Base-by-base conservation (phyloP, 345 rosid genomes). In the Rubroshorea leprosula region DNA sequence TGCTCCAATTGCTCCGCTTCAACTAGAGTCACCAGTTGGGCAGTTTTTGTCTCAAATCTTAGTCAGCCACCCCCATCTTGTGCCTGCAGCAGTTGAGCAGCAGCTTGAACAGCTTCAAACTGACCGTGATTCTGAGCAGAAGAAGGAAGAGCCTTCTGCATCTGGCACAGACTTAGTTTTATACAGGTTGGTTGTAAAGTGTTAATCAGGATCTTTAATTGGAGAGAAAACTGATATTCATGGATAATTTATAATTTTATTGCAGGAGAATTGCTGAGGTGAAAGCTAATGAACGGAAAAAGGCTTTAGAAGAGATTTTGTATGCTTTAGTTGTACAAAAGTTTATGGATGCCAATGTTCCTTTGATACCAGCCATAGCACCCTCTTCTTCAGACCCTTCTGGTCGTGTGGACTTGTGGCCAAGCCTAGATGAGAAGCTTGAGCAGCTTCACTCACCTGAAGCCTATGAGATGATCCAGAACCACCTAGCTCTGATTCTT, bases 391-490 rank as follows among this genome's bases (percentile, higher is more conserved):
- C 79, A 3, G 85, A 80, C 14, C 78, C 83, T 25, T 79, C 90
- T 6, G 88, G 82, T 55, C 76, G 58, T 11, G 87, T 85, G 46
- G 89, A 87, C 25, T 26, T 69, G 0, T 82, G 97, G 97, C 83
- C 92, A 1, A 74, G 71, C 62, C 76, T 89, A 68, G 88, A 76
- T 3, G 85, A 80, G 46, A 76, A 75, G 55, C 89, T 93, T 12
- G 82, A 82, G 74, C 68, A 54, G 29, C 92, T 93, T 66, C 99
- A 93, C 71, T 93, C 99, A 0, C 53, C 81, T 3, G 99, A 93
- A 67, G 92, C 96, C 44, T 83, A 76, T 49, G 97, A 93, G 74
- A 93, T 93, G 99, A 87, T 93, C 70, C 99, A 85, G 78, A 87
- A 83, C 72, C 99, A 93, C 68, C 68, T 93, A 25, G 68, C 97